Percentiles rank a stretch among this genome's conserved stretches.
phyloP scores from a whole-genome alignment of 768 basidiomycete species.

The Kondoa subrosea region DNA sequence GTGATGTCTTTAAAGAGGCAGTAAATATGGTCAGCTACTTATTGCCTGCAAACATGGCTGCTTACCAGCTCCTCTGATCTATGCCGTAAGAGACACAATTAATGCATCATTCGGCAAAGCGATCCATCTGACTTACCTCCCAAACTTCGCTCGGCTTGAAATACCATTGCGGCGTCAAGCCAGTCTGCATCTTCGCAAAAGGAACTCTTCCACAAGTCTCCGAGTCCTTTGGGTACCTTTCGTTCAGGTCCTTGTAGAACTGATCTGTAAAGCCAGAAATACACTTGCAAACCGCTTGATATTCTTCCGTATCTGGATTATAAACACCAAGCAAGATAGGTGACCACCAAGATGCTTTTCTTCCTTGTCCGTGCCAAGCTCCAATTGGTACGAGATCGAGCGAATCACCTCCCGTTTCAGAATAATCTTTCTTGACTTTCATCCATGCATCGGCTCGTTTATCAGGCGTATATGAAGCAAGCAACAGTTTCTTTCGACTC shows the following conservation, averaged over 20 bases:
- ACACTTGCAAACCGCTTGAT: slow-evolving; percentile 62
- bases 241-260: slow-evolving; percentile 43
- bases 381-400: slow-evolving; percentile 38
- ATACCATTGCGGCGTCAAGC: slow-evolving; percentile 36
- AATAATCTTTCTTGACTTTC: slow-evolving; percentile 80
- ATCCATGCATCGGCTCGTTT: slow-evolving; percentile 64
- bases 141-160: slow-evolving; percentile 63
- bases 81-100: background rate
- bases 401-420: slow-evolving; percentile 22
- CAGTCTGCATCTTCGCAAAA: slow-evolving; percentile 17
- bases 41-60: no score
- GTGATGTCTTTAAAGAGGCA: no score
- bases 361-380: slow-evolving; percentile 77
- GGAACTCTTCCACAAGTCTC: slow-evolving; percentile 33
- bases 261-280: slow-evolving; percentile 78
- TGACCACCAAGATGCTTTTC: slow-evolving; percentile 84
- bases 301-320: slow-evolving; percentile 18
- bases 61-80: background rate
- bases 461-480: slow-evolving; percentile 72
- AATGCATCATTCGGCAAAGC: slow-evolving; percentile 30
- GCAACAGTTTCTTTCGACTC: slow-evolving; percentile 48
- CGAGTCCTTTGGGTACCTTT: slow-evolving; percentile 52
- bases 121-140: slow-evolving; percentile 51
- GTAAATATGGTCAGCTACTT: no score
- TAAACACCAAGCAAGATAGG: slow-evolving; percentile 49